Conservation (phyloP, 345 rosid species). For the Excoecaria cochinchinensis region DNA sequence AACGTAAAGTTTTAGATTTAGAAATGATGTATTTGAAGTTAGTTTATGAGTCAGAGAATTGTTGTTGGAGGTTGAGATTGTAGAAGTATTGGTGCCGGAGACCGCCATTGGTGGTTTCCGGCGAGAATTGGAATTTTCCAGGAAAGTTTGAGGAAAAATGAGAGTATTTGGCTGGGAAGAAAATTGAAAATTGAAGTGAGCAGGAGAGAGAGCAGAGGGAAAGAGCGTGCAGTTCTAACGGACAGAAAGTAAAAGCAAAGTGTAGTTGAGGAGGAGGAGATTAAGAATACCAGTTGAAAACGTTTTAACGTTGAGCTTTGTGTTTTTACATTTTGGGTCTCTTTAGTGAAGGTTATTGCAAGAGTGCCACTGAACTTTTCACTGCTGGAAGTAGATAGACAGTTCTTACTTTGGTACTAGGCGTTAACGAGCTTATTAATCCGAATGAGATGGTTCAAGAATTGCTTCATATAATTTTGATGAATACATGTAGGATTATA, state of each 20-base stretch:
- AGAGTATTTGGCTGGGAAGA: slow-evolving; percentile 14
- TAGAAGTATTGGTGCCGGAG: slow-evolving; percentile 21
- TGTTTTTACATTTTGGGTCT: slow-evolving; percentile 12
- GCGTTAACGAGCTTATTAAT: too few relatives aligned
- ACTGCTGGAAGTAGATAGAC: too few relatives aligned
- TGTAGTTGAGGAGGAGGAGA: too few relatives aligned
- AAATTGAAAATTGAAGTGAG: background rate
- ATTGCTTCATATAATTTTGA: too few relatives aligned
- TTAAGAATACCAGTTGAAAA: slow-evolving; percentile 12
- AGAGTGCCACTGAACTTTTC: slow-evolving; percentile 20
- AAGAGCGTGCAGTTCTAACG: slow-evolving; percentile 24
- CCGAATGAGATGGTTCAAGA: too few relatives aligned
- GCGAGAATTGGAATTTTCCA: slow-evolving; percentile 12
- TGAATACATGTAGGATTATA: too few relatives aligned
- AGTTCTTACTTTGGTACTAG: too few relatives aligned
- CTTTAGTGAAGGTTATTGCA: slow-evolving; percentile 18
- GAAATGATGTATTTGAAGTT: slow-evolving; percentile 43
- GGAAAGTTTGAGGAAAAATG: slow-evolving; percentile 6
- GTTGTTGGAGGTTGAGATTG: slow-evolving; percentile 11
- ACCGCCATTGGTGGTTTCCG: slow-evolving; percentile 53
- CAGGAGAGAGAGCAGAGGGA: background rate
- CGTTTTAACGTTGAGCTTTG: slow-evolving; percentile 7
- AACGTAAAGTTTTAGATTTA: slow-evolving; percentile 56
- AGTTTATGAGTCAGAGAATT: slow-evolving; percentile 34
- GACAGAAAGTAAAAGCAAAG: slow-evolving; percentile 21